Conservation (phyloP, 768 basidiomycete species). For the Phylloporus arenicola region DNA sequence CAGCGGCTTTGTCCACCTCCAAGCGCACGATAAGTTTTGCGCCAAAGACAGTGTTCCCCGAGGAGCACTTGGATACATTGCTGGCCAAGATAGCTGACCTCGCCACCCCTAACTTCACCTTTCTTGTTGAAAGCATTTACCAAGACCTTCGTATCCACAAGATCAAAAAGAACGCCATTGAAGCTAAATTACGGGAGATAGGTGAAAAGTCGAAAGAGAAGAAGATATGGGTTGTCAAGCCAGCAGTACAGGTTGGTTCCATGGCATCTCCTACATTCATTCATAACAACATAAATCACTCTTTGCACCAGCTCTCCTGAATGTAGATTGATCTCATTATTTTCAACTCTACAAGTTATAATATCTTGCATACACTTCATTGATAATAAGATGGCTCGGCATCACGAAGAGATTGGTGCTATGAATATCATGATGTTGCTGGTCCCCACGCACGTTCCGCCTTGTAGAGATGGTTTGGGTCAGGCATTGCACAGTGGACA, state of each 20-base stretch:
- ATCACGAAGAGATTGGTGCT: neutral
- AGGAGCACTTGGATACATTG: slow-evolving; percentile 53
- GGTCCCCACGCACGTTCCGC: slow-evolving; percentile 33
- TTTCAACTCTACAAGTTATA: slow-evolving; percentile 3
- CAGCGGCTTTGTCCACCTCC: slow-evolving; percentile 14
- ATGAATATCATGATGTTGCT: slow-evolving; percentile 30
- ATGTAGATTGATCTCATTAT: slow-evolving; percentile 1
- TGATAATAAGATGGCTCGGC: neutral
- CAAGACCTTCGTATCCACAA: slow-evolving; percentile 64
- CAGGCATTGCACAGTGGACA: slow-evolving; percentile 31
- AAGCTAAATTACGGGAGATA: slow-evolving; percentile 74
- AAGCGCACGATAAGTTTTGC: slow-evolving; percentile 24
- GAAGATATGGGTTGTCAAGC: slow-evolving; percentile 70
- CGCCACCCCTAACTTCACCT: slow-evolving; percentile 55
- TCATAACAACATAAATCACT: neutral
- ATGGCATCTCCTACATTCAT: neutral
- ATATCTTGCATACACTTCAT: slow-evolving; percentile 4
- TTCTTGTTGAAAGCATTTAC: slow-evolving; percentile 69
- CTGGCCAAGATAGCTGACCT: slow-evolving; percentile 58
- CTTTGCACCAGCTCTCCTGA: slow-evolving; percentile 7
- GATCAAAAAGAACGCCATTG: slow-evolving; percentile 80
- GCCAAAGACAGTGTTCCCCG: slow-evolving; percentile 65
- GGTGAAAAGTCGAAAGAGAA: slow-evolving; percentile 68
- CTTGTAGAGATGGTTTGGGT: slow-evolving; percentile 25
- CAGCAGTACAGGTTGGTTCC: slow-evolving; percentile 8